Percentiles rank a stretch among this genome's conserved stretches.
phyloP scores from a whole-genome alignment of 192 early-diverging fungal species.

The Linnemannia exigua region DNA sequence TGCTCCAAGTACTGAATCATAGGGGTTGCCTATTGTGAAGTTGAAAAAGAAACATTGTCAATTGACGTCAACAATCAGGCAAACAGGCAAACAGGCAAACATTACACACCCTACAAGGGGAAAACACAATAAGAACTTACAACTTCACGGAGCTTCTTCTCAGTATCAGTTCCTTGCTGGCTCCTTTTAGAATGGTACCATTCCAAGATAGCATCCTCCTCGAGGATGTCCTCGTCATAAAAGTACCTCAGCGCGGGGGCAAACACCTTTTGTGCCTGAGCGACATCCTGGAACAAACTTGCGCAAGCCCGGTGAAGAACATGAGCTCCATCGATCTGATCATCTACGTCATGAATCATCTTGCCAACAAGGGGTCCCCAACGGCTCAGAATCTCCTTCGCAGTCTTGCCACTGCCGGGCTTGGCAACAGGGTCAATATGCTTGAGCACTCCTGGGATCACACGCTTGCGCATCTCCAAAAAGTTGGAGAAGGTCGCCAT shows the following conservation, averaged over 20 bases:
- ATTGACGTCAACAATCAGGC: not conserved
- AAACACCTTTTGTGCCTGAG: slow-evolving; percentile 66
- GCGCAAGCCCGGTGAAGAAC: slow-evolving; percentile 58
- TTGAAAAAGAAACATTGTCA: not conserved
- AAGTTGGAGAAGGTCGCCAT: slow-evolving; percentile 89
- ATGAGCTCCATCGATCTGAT: slow-evolving; percentile 81
- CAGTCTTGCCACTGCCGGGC: slow-evolving; percentile 26
- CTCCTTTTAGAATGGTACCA: slow-evolving; percentile 77
- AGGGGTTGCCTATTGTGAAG: slow-evolving; percentile 28
- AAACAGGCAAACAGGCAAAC: not conserved
- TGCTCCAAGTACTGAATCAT: slow-evolving; percentile 47
- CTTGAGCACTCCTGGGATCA: slow-evolving; percentile 79
- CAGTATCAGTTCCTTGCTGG: slow-evolving; percentile 55
- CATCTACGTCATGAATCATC: slow-evolving; percentile 74
- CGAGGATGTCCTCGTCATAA: slow-evolving; percentile 87
- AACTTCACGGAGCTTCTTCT: slow-evolving; percentile 66
- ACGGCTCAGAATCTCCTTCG: slow-evolving; percentile 61
- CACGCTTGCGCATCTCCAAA: slow-evolving; percentile 79
- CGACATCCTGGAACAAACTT: not conserved
- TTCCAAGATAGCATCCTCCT: slow-evolving; percentile 82
- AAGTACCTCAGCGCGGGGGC: slow-evolving; percentile 70
- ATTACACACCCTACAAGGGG: no score
- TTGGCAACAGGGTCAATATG: slow-evolving; percentile 68
- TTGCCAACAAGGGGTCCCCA: slow-evolving; percentile 82
- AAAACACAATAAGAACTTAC: slow-evolving; percentile 37